Conservation (phyloP, 192 early-diverging fungal genomes). For the Globomyces pollinis-pini region DNA sequence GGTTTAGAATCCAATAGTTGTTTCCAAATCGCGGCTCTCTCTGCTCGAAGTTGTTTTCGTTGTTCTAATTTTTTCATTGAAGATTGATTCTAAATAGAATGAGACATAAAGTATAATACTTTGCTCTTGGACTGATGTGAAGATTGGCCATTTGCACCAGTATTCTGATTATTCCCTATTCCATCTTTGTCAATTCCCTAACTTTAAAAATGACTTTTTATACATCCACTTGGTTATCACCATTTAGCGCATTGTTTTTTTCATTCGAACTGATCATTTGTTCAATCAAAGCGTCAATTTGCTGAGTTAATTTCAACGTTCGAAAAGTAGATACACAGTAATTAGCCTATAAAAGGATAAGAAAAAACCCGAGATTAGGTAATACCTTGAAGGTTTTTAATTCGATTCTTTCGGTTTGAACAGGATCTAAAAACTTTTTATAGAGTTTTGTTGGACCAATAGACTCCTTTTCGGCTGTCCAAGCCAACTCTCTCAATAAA, state of each 20-base stretch:
- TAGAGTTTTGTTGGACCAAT: slow-evolving; percentile 48
- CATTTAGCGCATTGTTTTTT: neutral
- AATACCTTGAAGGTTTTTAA: slow-evolving; percentile 32
- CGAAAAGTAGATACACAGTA: slow-evolving; percentile 46
- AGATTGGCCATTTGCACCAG: neutral
- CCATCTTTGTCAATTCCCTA: neutral
- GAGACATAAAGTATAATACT: neutral
- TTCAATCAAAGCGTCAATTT: slow-evolving; percentile 24
- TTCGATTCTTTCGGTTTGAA: slow-evolving; percentile 41
- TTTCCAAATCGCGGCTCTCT: slow-evolving; percentile 43
- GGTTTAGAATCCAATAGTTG: slow-evolving; percentile 52
- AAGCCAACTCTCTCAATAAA: slow-evolving; percentile 46
- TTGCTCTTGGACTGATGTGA: neutral
- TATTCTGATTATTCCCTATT: slow-evolving; percentile 4
- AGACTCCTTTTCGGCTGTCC: slow-evolving; percentile 47
- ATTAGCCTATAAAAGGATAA: too few species aligned
- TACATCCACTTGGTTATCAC: too few species aligned
- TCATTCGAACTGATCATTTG: slow-evolving; percentile 8
- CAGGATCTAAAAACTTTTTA: slow-evolving; percentile 42
- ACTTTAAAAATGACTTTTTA: neutral
- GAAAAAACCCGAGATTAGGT: too few species aligned
- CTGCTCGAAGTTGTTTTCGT: slow-evolving; percentile 43
- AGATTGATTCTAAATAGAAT: neutral
- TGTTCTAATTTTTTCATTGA: slow-evolving; percentile 49
- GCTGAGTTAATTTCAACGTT: slow-evolving; percentile 35